phyloP scores from a whole-genome alignment of 805 yeast species.

The Phaffomyces thermotolerans region DNA sequence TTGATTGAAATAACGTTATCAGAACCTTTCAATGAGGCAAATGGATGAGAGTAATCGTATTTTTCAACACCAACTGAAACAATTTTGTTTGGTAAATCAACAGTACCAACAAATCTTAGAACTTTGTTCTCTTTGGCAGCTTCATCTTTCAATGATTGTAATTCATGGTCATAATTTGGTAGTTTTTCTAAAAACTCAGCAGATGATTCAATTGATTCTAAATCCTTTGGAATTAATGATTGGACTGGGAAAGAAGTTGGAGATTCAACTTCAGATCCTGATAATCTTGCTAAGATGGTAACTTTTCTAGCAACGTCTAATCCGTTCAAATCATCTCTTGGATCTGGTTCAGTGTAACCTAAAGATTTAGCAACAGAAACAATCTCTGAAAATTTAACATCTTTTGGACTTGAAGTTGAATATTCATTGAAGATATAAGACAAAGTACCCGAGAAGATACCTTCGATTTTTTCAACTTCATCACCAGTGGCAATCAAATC shows the following conservation, averaged over 20 bases:
- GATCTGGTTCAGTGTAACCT: slow-evolving; percentile 99
- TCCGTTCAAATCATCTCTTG: slow-evolving; percentile 97
- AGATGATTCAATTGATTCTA: slow-evolving; percentile 66
- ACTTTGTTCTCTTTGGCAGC: slow-evolving; percentile 84
- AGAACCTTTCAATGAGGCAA: slow-evolving; percentile 91
- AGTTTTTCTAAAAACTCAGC: slow-evolving; percentile 74
- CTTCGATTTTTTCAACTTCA: slow-evolving; percentile 84
- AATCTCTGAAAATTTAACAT: slow-evolving; percentile 79
- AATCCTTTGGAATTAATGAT: slow-evolving; percentile 81
- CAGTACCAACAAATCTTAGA: slow-evolving; percentile 86
- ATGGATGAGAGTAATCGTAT: slow-evolving; percentile 86
- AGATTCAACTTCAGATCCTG: slow-evolving; percentile 78
- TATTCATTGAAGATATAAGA: slow-evolving; percentile 93
- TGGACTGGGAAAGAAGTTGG: slow-evolving; percentile 93
- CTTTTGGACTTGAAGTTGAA: slow-evolving; percentile 57
- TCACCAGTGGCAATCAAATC: slow-evolving; percentile 93
- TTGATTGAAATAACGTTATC: slow-evolving; percentile 92
- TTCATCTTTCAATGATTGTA: slow-evolving; percentile 67
- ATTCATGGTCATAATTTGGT: slow-evolving; percentile 76
- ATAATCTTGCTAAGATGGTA: slow-evolving; percentile 87
- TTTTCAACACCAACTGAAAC: slow-evolving; percentile 85
- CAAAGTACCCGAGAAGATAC: slow-evolving; percentile 92
- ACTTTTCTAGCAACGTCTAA: slow-evolving; percentile 98
- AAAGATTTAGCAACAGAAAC: slow-evolving; percentile 81
- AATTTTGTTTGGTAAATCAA: slow-evolving; percentile 62